Base-by-base conservation (phyloP, 192 early-diverging fungal genomes). In the Cetraspora pellucida region DNA sequence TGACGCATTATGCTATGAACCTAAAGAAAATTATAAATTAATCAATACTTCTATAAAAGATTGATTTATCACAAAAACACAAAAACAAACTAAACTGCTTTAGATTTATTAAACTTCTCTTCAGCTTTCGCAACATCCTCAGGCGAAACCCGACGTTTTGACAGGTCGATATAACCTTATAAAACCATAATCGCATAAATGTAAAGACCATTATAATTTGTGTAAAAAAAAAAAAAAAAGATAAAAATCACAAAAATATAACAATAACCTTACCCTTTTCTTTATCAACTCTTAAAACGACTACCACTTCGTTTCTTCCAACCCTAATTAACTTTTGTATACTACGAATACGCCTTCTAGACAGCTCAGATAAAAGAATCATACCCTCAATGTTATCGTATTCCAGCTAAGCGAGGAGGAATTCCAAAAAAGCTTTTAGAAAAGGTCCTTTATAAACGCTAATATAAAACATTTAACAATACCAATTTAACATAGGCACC, bases 341-440 rank as follows among this genome's bases (percentile, higher is more conserved):
- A 50, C 95, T 96, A 77, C 97, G 90, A 81, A 99, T 97, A 82
- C 97, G 96, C 66, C 95, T 83, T 79, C 96, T 89, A 3, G 95
- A 96, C 67, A 99, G 86, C 83, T 99, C 97, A 27, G 91, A 92
- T 45, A 97, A 82, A 70, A 94, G 86, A 80, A 99, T 97, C 95
- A 99, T 98, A 68, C 96, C 97, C 84, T 98, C 96, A 79, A 95
- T 95, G 85, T 95, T 94, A 85, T 93, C 92, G 85, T 99, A 99
- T 85, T 99, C 97, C 30, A 95, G 81, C 81, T 86, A 79, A 31
- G 43, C 10, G 23, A n/a, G n/a, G 21, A 5, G 16, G 55, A 72
- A 27, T 61, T 50, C 27, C 61, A 37, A 70, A 27, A 44, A 37
- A 37, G 31, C 14, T 25, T 16, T 46, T 60, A 63, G 46, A 21